phyloP scores from a whole-genome alignment of 2,329 filamentous ascomycete species.

The Rhynchosporium secalis region DNA sequence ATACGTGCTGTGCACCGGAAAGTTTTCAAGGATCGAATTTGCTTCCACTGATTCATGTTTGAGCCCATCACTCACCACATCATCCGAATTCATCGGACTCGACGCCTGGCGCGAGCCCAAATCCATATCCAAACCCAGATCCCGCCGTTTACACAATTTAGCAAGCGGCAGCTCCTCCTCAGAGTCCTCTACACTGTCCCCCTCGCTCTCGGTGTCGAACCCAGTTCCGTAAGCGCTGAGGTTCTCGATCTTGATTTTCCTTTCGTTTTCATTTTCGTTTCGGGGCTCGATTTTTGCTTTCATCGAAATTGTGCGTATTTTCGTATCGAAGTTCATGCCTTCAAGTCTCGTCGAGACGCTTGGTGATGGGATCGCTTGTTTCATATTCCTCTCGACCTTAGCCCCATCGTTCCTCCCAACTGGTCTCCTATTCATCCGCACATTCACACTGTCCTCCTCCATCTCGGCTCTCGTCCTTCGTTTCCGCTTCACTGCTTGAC shows the following conservation, averaged over 20 bases:
- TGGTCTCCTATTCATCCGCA: too few relatives aligned
- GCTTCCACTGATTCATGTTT: too few relatives aligned
- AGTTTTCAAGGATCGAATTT: too few relatives aligned
- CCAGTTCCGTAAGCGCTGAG: slow-evolving; percentile 11
- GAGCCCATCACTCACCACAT: too few relatives aligned
- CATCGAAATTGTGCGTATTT: neutral
- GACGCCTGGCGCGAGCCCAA: neutral
- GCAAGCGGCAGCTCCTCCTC: slow-evolving; percentile 35
- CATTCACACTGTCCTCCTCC: neutral
- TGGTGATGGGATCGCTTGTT: too few relatives aligned
- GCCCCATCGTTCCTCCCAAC: too few relatives aligned
- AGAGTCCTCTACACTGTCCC: slow-evolving; percentile 16
- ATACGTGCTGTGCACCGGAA: neutral
- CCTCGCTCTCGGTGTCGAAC: slow-evolving; percentile 6
- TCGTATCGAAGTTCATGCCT: neutral
- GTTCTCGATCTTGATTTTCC: slow-evolving; percentile 16
- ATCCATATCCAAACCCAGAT: neutral
- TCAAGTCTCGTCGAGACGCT: neutral
- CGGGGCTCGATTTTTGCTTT: neutral
- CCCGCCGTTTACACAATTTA: slow-evolving; percentile 25
- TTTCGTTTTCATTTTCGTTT: neutral
- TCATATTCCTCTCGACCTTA: too few relatives aligned
- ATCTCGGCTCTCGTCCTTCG: neutral
- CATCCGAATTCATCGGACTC: too few relatives aligned
- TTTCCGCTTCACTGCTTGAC: neutral